Evolutionary conservation across 1,284 basidiomycete species (phyloP).

Genomic region (Fomitopsis betulina): DNA sequence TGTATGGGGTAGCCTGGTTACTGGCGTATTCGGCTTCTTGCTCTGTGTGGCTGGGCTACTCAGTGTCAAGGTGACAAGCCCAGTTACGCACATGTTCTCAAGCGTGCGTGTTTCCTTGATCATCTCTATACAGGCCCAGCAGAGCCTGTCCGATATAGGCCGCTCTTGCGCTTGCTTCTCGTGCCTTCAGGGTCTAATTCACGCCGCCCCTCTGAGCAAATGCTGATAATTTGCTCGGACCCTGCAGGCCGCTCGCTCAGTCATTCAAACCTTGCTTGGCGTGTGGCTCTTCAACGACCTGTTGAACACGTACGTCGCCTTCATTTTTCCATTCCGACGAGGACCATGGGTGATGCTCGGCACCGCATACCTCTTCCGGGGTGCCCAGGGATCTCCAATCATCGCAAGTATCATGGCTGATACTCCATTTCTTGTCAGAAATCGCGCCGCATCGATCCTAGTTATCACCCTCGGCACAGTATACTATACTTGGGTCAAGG

Average conservation of each 20-base stretch:
- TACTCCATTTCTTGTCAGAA: constrained; percentile 26
- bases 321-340: constrained; percentile 11
- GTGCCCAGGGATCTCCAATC: not conserved
- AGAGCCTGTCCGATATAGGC: not conserved
- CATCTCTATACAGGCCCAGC: constrained; percentile 1
- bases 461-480: constrained; percentile 62
- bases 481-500: constrained; percentile 70
- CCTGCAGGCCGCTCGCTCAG: constrained; percentile 61
- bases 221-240: constrained; percentile 1
- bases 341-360: not conserved
- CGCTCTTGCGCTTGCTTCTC: not conserved
- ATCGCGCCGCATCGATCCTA: constrained; percentile 54
- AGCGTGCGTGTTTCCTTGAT: constrained; percentile 42
- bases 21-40: constrained; percentile 70
- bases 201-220: not conserved
- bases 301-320: constrained; percentile 50
- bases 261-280: constrained; percentile 68
- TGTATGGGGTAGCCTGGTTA: constrained; percentile 57
- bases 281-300: constrained; percentile 64
- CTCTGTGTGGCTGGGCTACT: constrained; percentile 67
- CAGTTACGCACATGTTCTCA: constrained; percentile 74
- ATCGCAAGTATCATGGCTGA: constrained; percentile 5
- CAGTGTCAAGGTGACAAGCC: constrained; percentile 70
- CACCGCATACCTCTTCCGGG: not conserved
- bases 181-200: not conserved